Evolutionary conservation across 371 early-diverging fungal genomes (phyloP), one percentile per base, ranked within the genome.

Genomic region (Mucor mucedo): DNA sequence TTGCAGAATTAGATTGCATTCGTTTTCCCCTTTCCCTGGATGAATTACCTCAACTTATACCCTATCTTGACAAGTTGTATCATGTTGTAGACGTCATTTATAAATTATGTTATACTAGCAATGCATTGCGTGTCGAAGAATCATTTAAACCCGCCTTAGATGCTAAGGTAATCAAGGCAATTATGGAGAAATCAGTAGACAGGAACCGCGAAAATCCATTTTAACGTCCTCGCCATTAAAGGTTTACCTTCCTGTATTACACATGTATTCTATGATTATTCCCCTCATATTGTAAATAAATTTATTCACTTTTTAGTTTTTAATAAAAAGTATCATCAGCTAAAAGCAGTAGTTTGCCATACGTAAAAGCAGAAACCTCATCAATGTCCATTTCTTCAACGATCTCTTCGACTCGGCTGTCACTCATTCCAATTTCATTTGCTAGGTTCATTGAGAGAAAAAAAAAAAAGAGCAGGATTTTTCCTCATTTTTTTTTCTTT

Each of bases 151-250:
- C 59, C 45, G 59, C 59, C 35, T 58, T 58, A 58, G 49, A 58
- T 58, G 59, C 59, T 35, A 58, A 58, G 35, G 50, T 58, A 58
- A 48, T 58, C 35, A 58, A 58, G 35, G 59, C 59, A 58, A 48
- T 58, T 35, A 49, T 58, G 59, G 59, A 58, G 35, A 58, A 58
- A 58, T 58, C 59, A 11, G n/a, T 35, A 58, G 59, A 58, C 59
- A 58, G 59, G 35, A 58, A 13, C 59, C 59, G 59, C 39, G 50
- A 58, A 58, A 58, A 58, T 58, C 59, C 50, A 58, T 58, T 50
- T 58, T 58, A 58, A n/a, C 59, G 35, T 58, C 49, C 59, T 35
- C 59, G 28, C 39, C 59, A 58, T 58, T 58, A 58, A 58, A 13
- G 50, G n/a, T 48, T 35, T 58, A 58, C 49, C 50, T 58, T 58